Conservation (phyloP, 805 yeast species). For the Sugiyamaella chiloensis region DNA sequence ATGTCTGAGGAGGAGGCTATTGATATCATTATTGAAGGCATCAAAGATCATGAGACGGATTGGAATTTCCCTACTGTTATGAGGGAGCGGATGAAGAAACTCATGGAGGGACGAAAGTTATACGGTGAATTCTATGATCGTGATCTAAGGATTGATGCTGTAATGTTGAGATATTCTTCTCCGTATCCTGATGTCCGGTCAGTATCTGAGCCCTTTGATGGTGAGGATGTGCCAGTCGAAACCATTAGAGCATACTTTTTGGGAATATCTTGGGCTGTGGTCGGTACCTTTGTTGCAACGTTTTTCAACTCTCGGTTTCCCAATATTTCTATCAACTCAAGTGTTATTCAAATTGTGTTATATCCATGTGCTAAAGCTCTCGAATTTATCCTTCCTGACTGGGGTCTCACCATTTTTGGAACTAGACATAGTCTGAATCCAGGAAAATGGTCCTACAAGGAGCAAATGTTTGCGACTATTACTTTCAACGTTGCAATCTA, state of each 20-base stretch:
- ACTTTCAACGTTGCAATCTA: slow-evolving; percentile 29
- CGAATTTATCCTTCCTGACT: slow-evolving; percentile 36
- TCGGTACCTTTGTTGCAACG: slow-evolving; percentile 54
- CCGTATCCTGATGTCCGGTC: slow-evolving; percentile 60
- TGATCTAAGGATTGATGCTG: slow-evolving; percentile 37
- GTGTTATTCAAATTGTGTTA: slow-evolving; percentile 46
- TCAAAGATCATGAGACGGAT: slow-evolving; percentile 45
- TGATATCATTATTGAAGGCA: slow-evolving; percentile 39
- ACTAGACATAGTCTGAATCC: slow-evolving; percentile 49
- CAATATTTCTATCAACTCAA: slow-evolving; percentile 40
- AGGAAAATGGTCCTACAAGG: slow-evolving; percentile 63
- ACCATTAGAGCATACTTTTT: slow-evolving; percentile 52
- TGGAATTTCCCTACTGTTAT: slow-evolving; percentile 44
- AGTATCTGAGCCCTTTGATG: slow-evolving; percentile 45
- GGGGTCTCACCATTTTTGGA: slow-evolving; percentile 40
- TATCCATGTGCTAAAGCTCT: slow-evolving; percentile 52
- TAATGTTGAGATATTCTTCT: slow-evolving; percentile 38
- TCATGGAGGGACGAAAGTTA: slow-evolving; percentile 18
- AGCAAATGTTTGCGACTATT: slow-evolving; percentile 60
- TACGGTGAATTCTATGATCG: slow-evolving; percentile 18
- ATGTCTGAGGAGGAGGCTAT: slow-evolving; percentile 40
- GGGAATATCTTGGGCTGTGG: slow-evolving; percentile 49
- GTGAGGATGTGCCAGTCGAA: slow-evolving; percentile 44
- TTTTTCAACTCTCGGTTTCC: slow-evolving; percentile 57
- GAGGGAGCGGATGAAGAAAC: slow-evolving; percentile 33